Conservation (phyloP, 2,329 filamentous ascomycete species). For the Zalaria sp. region DNA sequence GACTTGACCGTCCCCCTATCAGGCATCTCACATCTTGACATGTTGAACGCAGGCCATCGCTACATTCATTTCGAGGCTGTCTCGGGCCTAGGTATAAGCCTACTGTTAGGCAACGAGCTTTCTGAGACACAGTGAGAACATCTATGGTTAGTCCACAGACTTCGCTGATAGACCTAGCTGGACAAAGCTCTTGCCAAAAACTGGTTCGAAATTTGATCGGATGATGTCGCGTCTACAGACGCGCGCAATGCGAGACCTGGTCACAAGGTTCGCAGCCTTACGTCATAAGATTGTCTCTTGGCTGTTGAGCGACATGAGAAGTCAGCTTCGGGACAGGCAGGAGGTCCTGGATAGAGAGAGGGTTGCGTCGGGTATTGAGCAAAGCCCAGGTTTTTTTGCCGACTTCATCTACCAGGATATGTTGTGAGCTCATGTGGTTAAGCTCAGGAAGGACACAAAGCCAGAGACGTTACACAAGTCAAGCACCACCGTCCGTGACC, state of each 20-base stretch:
- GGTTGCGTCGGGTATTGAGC: background rate
- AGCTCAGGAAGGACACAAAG: background rate
- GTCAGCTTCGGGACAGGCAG: background rate
- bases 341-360: background rate
- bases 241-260: background rate
- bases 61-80: background rate
- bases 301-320: conserved; percentile 1
- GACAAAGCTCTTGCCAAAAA: conserved; percentile 1
- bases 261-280: background rate
- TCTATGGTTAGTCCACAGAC: background rate
- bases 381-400: background rate
- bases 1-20: too few relatives aligned
- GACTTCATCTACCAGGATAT: background rate
- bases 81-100: background rate
- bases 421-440: background rate
- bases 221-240: background rate
- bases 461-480: background rate
- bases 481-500: background rate
- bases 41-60: background rate
- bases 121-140: background rate
- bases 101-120: background rate
- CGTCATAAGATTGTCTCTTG: background rate
- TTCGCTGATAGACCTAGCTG: background rate
- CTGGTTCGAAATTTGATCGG: background rate
- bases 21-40: too few relatives aligned